phyloP scores from a whole-genome alignment of 306 rosid species.

The cucumber (Cucumis sativus) region Cucumber_9930_V3 NC_026658.2:6074501-6075000 shows the following conservation, averaged over 20 bases:
- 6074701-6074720: slow-evolving; percentile 15
- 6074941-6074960: too few species aligned
- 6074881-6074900: too few species aligned
- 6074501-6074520: neutral
- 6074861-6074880: too few species aligned
- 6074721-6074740: slow-evolving; percentile 8
- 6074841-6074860: too few species aligned
- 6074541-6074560: neutral
- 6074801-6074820: too few species aligned
- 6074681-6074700: slow-evolving; percentile 65
- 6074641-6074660: slow-evolving; percentile 65
- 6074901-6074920: too few species aligned
- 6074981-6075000: too few species aligned
- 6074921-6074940: too few species aligned
- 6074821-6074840: too few species aligned
- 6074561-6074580: neutral
- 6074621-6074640: slow-evolving; percentile 48
- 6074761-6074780: slow-evolving; percentile 23
- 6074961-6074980: too few species aligned
- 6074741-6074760: slow-evolving; percentile 19
- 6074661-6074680: slow-evolving; percentile 66
- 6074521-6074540: neutral
- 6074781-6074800: too few species aligned
- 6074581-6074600: slow-evolving; percentile 2
- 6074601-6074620: slow-evolving; percentile 40